Evolutionary conservation across 345 rosid genomes (phyloP).

Genomic region (Rhizophora mangle): DNA sequence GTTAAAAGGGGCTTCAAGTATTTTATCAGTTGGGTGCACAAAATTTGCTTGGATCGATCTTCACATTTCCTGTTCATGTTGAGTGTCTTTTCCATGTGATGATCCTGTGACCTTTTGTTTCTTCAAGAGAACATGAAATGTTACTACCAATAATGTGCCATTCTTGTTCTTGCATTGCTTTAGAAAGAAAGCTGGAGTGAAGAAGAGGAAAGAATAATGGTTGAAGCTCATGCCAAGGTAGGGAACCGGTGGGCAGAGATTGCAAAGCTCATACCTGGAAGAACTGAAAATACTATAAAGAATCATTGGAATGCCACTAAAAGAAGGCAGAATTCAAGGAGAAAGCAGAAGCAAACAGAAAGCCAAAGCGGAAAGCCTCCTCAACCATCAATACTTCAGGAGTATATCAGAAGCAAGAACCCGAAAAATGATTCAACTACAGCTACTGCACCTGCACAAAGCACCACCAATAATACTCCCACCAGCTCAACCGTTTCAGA

Average conservation of each 20-base stretch:
- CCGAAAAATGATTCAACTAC: constrained; percentile 10
- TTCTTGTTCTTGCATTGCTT: constrained; percentile 7
- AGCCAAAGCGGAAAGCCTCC: constrained; percentile 26
- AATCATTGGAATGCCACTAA: constrained; percentile 97
- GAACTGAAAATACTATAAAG: constrained; percentile 87
- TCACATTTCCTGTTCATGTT: constrained; percentile 29
- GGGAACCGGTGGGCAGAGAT: constrained; percentile 98
- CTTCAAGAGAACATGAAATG: background rate
- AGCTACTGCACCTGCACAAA: constrained; percentile 4
- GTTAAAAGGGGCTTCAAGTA: no score
- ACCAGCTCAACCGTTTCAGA: constrained; percentile 34
- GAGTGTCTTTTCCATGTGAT: constrained; percentile 12
- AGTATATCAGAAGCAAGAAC: constrained; percentile 64
- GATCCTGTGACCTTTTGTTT: constrained; percentile 15
- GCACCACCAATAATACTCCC: constrained; percentile 25
- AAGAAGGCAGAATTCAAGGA: constrained; percentile 71
- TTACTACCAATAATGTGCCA: background rate
- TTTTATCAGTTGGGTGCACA: no score
- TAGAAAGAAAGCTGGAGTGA: constrained; percentile 95
- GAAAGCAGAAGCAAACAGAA: constrained; percentile 45
- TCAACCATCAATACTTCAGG: constrained; percentile 68
- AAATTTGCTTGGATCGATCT: no score
- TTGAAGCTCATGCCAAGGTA: constrained; percentile 66
- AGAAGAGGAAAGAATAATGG: constrained; percentile 72
- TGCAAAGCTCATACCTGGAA: constrained; percentile 72